These are phyloP conservation scores for Suillus subaureus DNA, from an alignment of 768 basidiomycete species.

Conservation along the genomic window DNA sequence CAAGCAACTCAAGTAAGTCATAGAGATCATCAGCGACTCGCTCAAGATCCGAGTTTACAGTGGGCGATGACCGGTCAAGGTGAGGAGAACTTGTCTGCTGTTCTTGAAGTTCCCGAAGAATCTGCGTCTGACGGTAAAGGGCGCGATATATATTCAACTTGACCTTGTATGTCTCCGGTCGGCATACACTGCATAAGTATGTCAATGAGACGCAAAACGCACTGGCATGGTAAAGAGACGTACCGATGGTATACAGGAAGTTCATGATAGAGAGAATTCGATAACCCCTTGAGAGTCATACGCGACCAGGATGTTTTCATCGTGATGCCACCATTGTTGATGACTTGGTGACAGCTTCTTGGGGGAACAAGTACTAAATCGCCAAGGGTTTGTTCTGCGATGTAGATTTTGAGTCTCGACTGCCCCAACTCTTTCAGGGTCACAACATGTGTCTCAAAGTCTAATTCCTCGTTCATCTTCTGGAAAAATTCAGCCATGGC, in stretches of 20 bases:
- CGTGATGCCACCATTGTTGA: constrained; percentile 79
- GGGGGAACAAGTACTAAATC: constrained; percentile 84
- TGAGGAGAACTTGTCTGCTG: neutral
- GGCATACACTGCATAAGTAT: constrained; percentile 62
- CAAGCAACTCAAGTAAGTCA: constrained; percentile 46
- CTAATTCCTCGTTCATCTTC: constrained; percentile 46
- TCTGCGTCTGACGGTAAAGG: constrained; percentile 39
- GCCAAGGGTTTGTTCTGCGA: constrained; percentile 73
- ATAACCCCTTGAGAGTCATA: constrained; percentile 69
- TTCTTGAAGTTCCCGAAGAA: constrained; percentile 14
- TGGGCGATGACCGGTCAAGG: neutral
- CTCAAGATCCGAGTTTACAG: neutral
- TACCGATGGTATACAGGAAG: constrained; percentile 81
- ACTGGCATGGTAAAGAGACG: constrained; percentile 9
- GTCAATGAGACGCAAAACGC: neutral
- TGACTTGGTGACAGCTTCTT: constrained; percentile 80
- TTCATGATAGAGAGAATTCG: constrained; percentile 66
- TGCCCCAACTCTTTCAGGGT: constrained; percentile 61
- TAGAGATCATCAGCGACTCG: constrained; percentile 27
- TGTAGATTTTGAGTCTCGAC: constrained; percentile 70
- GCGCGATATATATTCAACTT: constrained; percentile 65
- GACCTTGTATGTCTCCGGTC: constrained; percentile 74
- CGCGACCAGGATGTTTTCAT: constrained; percentile 87
- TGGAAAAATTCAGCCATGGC: constrained; percentile 61
- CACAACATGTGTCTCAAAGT: constrained; percentile 71